Base-by-base conservation (phyloP, 2,329 filamentous ascomycete species). In the Ilyonectria robusta region DNA sequence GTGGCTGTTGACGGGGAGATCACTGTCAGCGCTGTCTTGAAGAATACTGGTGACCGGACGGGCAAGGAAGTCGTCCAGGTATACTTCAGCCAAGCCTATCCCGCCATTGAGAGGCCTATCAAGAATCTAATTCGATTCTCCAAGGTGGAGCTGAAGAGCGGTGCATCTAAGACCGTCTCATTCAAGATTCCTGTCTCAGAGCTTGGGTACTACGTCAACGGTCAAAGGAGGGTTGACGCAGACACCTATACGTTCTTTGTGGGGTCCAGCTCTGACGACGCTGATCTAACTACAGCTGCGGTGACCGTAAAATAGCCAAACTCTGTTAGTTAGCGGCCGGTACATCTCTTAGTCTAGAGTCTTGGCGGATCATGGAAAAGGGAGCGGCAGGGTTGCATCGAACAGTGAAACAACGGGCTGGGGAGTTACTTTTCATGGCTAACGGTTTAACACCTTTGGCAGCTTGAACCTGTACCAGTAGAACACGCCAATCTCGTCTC, bases 51-150 rank as follows among this genome's bases (percentile, higher is more conserved):
- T 21, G 47, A 65, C 2, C 68, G 80, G 4, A 70, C 76, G 26
- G 87, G 87, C 4, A 80, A 83, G 37, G 83, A 87, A 75, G 84
- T 87, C 0, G 82, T 84, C 0, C 85, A 88, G 76, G 77, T 87
- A 1, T 88, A 88, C 70, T 76, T 87, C 10, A 77, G 78, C 81
- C 68, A 85, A 81, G 64, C 88, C 86, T 59, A 81, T 37, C 81
- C 82, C 29, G 81, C 82, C 68, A 82, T 90, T 33, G 84, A 84
- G 65, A 70, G 80, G 10, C 84, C 88, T 1, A 72, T 81, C 6
- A 89, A 89, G 69, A 88, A 91, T 73, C 79, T 90, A 26, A 89
- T 89, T 77, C 87, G 85, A 1, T 90, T 89, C 72, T 72, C 80
- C 23, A 93, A 93, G 79, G 84, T 91, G 0, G 82, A 82, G 58